Conservation (phyloP, 257 asterid species). For the Cruciata laevipes region DNA sequence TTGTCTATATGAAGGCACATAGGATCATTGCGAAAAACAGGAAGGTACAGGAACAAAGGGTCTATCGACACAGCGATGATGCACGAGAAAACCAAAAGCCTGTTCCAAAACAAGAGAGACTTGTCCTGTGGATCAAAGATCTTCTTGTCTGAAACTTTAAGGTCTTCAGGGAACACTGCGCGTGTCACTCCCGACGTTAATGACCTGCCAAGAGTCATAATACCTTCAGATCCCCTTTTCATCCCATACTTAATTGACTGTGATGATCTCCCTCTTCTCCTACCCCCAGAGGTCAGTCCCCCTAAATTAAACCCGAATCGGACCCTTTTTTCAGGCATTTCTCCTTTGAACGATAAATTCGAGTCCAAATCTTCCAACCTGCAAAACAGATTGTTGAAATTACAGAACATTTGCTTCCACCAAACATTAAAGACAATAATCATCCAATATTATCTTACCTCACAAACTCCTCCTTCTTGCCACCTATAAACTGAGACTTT, state of each 20-base stretch:
- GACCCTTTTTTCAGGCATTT: conserved; percentile 51
- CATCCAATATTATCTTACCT: conserved; percentile 35
- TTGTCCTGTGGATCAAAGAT: conserved; percentile 97
- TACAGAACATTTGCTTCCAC: neutral
- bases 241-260: conserved; percentile 58
- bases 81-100: conserved; percentile 71
- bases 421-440: neutral
- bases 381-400: conserved; percentile 9
- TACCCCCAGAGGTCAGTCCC: conserved; percentile 37
- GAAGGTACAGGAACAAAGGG: conserved; percentile 87
- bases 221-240: conserved; percentile 77
- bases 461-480: conserved; percentile 77
- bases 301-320: conserved; percentile 63
- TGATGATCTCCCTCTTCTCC: conserved; percentile 28
- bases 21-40: conserved; percentile 53
- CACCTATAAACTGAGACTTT: conserved; percentile 66
- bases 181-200: conserved; percentile 67
- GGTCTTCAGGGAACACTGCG: conserved; percentile 94
- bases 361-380: conserved; percentile 69
- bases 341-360: conserved; percentile 45
- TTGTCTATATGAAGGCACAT: conserved; percentile 79
- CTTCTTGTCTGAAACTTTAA: conserved; percentile 53
- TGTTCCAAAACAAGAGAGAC: conserved; percentile 79
- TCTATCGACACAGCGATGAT: conserved; percentile 76
- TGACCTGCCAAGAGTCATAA: conserved; percentile 70